phyloP scores from a whole-genome alignment of 2,329 filamentous ascomycete genomes.

The Fusarium tuaranense region DNA sequence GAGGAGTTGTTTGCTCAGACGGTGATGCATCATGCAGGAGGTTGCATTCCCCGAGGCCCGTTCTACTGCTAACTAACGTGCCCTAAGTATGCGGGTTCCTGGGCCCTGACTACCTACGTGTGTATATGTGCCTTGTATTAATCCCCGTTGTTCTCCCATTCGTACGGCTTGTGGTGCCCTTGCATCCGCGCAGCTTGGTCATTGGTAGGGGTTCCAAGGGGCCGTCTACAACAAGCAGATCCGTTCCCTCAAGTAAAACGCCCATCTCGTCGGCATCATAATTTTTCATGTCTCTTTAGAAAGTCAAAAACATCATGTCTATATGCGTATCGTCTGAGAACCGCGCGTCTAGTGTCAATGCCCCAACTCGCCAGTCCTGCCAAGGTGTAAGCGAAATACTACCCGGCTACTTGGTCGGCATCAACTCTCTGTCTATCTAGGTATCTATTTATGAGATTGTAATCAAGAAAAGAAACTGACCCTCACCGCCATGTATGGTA shows the following conservation, averaged over 20 bases:
- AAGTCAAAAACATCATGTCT: constrained; percentile 1
- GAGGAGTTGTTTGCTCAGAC: constrained; percentile 14
- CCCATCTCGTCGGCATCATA: not conserved
- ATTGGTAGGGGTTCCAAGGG: not conserved
- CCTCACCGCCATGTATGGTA: constrained; percentile 30
- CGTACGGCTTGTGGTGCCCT: not conserved
- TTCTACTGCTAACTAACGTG: constrained; percentile 1
- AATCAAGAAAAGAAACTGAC: constrained; percentile 11
- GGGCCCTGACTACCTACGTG: constrained; percentile 3
- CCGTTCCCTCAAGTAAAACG: not conserved
- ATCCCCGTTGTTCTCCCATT: constrained; percentile 3
- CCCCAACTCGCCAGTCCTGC: not conserved
- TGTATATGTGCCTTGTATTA: constrained; percentile 20
- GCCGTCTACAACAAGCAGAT: not conserved
- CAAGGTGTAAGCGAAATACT: constrained; percentile 1
- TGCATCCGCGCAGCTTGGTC: not conserved
- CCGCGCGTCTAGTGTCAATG: not conserved
- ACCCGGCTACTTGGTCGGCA: not conserved
- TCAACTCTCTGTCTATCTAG: constrained; percentile 20
- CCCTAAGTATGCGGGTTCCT: constrained; percentile 1
- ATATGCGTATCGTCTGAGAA: constrained; percentile 5
- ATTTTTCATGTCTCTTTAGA: not conserved
- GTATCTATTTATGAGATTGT: not conserved
- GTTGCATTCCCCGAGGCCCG: constrained; percentile 25
- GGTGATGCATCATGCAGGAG: constrained; percentile 43